Evolutionary conservation across 2,329 filamentous ascomycete genomes (phyloP).

Genomic region (Fusarium udum): DNA sequence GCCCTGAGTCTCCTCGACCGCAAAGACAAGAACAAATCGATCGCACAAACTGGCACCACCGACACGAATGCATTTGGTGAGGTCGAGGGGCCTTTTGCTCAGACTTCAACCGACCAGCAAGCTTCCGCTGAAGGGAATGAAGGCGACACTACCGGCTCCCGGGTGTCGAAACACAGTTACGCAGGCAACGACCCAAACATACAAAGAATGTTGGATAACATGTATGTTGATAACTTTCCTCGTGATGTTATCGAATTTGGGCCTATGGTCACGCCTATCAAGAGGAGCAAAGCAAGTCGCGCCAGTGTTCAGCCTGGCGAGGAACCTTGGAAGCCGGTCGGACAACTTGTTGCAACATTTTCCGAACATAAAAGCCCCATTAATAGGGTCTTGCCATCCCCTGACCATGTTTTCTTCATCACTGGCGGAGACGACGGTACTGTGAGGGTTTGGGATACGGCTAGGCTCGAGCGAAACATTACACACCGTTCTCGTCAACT

Average conservation of each 20-base stretch:
- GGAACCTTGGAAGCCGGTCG: slow-evolving; percentile 80
- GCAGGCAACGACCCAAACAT: slow-evolving; percentile 78
- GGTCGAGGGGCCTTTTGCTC: slow-evolving; percentile 65
- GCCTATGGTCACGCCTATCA: slow-evolving; percentile 78
- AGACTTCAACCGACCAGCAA: slow-evolving; percentile 39
- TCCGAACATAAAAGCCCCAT: slow-evolving; percentile 86
- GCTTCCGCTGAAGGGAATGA: slow-evolving; percentile 39
- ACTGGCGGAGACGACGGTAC: slow-evolving; percentile 91
- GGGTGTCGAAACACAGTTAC: slow-evolving; percentile 79
- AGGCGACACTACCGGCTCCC: slow-evolving; percentile 50
- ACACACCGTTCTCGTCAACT: slow-evolving; percentile 88
- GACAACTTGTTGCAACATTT: slow-evolving; percentile 86
- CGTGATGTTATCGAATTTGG: slow-evolving; percentile 77
- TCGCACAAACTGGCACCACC: slow-evolving; percentile 67
- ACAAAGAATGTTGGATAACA: slow-evolving; percentile 79
- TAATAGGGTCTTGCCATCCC: slow-evolving; percentile 82
- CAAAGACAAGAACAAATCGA: slow-evolving; percentile 67
- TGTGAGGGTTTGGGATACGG: slow-evolving; percentile 93
- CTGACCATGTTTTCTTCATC: slow-evolving; percentile 94
- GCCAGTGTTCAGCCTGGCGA: slow-evolving; percentile 58
- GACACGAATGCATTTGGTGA: slow-evolving; percentile 68
- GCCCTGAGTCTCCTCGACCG: slow-evolving; percentile 68
- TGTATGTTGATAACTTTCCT: slow-evolving; percentile 79
- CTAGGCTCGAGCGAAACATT: slow-evolving; percentile 88
- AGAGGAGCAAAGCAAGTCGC: slow-evolving; percentile 62